Conservation (phyloP, 2,329 filamentous ascomycete species). For the Alternaria tenuissima region DNA sequence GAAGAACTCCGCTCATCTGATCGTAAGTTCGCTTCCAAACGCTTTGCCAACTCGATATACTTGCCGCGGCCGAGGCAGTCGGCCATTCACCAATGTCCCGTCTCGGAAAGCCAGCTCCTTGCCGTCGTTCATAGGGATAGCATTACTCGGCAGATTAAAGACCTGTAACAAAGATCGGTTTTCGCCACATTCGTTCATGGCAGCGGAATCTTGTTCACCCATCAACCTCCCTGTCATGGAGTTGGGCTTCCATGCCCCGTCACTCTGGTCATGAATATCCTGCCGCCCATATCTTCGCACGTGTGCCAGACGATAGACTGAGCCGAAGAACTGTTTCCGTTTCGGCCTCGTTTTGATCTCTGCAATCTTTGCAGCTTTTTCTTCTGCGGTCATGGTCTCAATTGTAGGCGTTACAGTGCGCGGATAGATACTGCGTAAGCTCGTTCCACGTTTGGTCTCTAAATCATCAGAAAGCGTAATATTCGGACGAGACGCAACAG, state of each 20-base stretch:
- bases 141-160: constrained; percentile 32
- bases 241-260: constrained; percentile 20
- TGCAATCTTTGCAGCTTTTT: constrained; percentile 31
- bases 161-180: constrained; percentile 20
- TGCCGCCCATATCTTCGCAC: constrained; percentile 17
- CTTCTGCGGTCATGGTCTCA: constrained; percentile 29
- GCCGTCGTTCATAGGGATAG: constrained; percentile 38
- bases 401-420: constrained; percentile 13
- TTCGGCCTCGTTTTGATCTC: constrained; percentile 44
- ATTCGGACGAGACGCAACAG: neutral
- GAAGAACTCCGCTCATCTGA: constrained; percentile 1
- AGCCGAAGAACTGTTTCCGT: constrained; percentile 44
- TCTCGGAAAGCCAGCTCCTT: constrained; percentile 42
- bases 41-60: constrained; percentile 34
- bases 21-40: constrained; percentile 27
- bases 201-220: neutral
- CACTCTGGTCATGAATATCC: constrained; percentile 31
- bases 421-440: constrained; percentile 19
- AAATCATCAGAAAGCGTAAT: neutral
- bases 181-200: neutral
- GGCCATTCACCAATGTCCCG: constrained; percentile 34
- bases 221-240: neutral
- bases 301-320: constrained; percentile 26
- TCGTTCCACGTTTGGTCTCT: constrained; percentile 7
- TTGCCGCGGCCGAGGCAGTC: constrained; percentile 29